phyloP scores from a whole-genome alignment of 148 eudicot genomes.

The Chenopodium album region DNA sequence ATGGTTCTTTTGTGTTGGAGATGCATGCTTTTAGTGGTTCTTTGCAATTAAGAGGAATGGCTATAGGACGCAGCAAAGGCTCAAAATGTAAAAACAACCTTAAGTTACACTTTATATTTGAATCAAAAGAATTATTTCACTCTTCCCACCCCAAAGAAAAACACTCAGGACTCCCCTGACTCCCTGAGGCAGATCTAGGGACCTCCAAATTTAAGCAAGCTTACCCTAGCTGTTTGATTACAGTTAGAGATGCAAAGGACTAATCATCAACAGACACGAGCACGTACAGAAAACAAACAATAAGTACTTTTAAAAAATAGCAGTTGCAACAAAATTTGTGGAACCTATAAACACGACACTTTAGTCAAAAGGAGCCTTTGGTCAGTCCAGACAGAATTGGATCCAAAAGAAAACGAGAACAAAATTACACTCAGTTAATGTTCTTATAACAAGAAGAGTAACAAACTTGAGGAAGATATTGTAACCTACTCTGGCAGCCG shows the following conservation, averaged over 20 bases:
- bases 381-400: background rate
- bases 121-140: background rate
- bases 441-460: background rate
- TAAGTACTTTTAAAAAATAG: no score
- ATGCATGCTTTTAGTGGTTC: background rate
- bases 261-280: background rate
- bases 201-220: background rate
- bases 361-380: background rate
- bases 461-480: conserved; percentile 5
- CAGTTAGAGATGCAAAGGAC: background rate
- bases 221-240: background rate
- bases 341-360: background rate
- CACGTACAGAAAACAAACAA: background rate
- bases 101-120: background rate
- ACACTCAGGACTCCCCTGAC: background rate
- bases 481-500: background rate
- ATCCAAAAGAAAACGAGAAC: background rate
- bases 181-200: background rate
- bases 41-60: background rate
- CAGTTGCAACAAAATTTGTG: background rate
- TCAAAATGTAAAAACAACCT: background rate
- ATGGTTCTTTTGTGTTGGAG: background rate
- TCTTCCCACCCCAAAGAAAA: background rate
- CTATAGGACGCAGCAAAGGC: background rate
- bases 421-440: background rate